Conservation (phyloP, 441 rosid genomes). For the Brassica hybrid region DNA sequence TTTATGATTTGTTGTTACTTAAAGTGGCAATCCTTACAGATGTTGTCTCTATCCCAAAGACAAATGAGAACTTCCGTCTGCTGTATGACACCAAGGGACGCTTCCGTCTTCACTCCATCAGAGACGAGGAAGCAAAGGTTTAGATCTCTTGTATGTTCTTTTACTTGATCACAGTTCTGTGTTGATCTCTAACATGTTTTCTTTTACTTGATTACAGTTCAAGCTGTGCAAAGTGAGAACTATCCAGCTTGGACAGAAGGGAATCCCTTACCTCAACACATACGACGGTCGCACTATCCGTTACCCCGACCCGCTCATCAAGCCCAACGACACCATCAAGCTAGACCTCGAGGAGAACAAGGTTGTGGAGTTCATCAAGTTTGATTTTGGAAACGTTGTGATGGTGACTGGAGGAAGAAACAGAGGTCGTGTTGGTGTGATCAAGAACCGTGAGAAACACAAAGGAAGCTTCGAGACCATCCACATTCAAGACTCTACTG, state of each 20-base stretch:
- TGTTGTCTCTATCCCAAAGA: conserved; percentile 80
- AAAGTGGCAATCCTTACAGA: conserved; percentile 41
- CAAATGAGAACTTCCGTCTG: conserved; percentile 72
- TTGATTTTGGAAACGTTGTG: conserved; percentile 77
- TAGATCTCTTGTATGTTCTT: not conserved
- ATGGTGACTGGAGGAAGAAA: conserved; percentile 85
- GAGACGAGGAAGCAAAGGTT: conserved; percentile 81
- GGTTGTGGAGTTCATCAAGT: conserved; percentile 75
- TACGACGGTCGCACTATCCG: conserved; percentile 81
- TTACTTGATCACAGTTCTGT: not conserved
- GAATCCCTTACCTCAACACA: conserved; percentile 74
- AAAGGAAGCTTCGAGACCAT: conserved; percentile 82
- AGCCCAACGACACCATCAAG: conserved; percentile 79
- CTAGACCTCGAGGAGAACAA: conserved; percentile 72
- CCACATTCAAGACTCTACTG: conserved; percentile 71
- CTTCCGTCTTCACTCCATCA: conserved; percentile 72
- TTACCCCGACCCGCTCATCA: conserved; percentile 78
- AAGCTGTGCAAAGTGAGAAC: conserved; percentile 80
- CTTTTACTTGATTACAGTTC: too few relatives aligned
- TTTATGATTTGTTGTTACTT: not conserved
- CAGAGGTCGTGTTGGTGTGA: conserved; percentile 77
- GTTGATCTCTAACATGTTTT: not conserved
- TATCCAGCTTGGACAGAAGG: conserved; percentile 70
- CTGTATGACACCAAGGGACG: conserved; percentile 81
- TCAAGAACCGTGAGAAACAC: conserved; percentile 79